phyloP scores from a whole-genome alignment of 805 yeast genomes.

The Saccharomycopsis sp. region DNA sequence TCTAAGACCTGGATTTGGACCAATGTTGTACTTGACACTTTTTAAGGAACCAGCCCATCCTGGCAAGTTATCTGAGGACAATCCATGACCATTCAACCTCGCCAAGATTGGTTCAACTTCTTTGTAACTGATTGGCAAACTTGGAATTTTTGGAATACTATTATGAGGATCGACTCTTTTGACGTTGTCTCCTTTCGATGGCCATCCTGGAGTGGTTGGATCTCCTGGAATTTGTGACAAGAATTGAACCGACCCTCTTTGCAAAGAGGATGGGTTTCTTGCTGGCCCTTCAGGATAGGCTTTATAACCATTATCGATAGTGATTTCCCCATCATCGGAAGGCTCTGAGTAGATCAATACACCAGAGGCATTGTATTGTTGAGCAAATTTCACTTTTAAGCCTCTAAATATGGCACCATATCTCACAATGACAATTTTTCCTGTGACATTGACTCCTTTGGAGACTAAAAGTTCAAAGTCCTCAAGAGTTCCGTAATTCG shows the following conservation, averaged over 20 bases:
- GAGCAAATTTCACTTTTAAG: constrained; percentile 68
- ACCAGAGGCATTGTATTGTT: constrained; percentile 61
- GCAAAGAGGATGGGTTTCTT: constrained; percentile 67
- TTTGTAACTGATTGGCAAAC: constrained; percentile 57
- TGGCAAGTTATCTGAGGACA: constrained; percentile 36
- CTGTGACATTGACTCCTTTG: constrained; percentile 44
- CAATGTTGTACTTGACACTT: constrained; percentile 43
- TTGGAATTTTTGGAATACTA: constrained; percentile 62
- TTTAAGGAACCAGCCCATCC: constrained; percentile 39
- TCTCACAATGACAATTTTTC: constrained; percentile 57
- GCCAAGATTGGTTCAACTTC: constrained; percentile 59
- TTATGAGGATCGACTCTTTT: constrained; percentile 42
- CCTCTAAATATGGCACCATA: constrained; percentile 68
- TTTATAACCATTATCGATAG: constrained; percentile 49
- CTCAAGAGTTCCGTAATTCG: constrained; percentile 57
- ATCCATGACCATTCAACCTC: constrained; percentile 53
- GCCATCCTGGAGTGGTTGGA: constrained; percentile 69
- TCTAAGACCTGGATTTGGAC: constrained; percentile 38
- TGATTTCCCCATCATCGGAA: constrained; percentile 46
- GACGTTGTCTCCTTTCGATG: constrained; percentile 43
- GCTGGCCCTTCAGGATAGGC: constrained; percentile 75
- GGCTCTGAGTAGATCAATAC: constrained; percentile 70
- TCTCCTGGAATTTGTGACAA: constrained; percentile 63
- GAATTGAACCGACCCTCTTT: constrained; percentile 69
- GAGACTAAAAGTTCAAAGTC: constrained; percentile 47